Evolutionary conservation across 1,284 basidiomycete genomes (phyloP).

Genomic region (Ustilago nuda): DNA sequence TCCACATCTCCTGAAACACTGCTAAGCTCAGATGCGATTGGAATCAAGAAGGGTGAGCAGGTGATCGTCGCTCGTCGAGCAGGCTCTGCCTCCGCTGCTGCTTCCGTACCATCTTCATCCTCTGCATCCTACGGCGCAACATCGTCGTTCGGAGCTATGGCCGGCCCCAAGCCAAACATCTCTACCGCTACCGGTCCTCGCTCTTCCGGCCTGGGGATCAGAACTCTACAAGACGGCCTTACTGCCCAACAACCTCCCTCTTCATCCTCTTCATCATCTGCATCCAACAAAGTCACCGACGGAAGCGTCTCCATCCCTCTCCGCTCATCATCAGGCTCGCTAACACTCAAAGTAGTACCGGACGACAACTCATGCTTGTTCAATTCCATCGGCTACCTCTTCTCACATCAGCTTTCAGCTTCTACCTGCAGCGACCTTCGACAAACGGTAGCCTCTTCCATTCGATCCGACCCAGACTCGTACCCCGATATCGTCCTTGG

Average conservation of each 20-base stretch:
- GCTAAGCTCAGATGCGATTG: constrained; percentile 14
- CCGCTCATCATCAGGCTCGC: constrained; percentile 7
- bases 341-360: constrained; percentile 49
- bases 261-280: background rate
- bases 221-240: constrained; percentile 27
- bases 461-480: constrained; percentile 27
- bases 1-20: background rate
- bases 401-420: constrained; percentile 23
- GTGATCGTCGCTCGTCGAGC: constrained; percentile 34
- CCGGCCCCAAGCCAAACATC: constrained; percentile 24
- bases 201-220: constrained; percentile 21
- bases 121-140: constrained; percentile 2
- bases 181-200: constrained; percentile 24
- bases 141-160: constrained; percentile 22
- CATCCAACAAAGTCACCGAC: constrained; percentile 20
- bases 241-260: constrained; percentile 14
- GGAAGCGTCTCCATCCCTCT: constrained; percentile 26
- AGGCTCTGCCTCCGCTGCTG: background rate
- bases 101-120: constrained; percentile 1
- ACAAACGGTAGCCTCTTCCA: constrained; percentile 32
- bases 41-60: constrained; percentile 43
- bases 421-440: constrained; percentile 31
- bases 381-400: constrained; percentile 43
- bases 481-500: constrained; percentile 57
- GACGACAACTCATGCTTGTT: constrained; percentile 64